These are phyloP conservation scores for Striga hermonthica DNA, from an alignment of 305 asterid species.

Conservation along the genomic window DNA sequence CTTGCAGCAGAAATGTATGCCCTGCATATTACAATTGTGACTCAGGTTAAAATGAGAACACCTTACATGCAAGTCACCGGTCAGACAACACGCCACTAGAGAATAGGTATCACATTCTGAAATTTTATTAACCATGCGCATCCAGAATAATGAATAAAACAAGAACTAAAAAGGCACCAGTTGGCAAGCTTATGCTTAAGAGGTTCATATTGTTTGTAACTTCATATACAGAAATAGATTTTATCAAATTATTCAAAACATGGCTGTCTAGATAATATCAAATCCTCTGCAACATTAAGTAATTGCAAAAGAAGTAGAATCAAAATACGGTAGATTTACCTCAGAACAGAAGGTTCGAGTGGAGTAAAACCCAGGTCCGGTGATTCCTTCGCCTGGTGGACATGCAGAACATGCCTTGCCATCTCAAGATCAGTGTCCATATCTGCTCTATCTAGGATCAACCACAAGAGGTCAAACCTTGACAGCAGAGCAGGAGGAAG, in stretches of 20 bases:
- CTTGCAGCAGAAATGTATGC: constrained; percentile 96
- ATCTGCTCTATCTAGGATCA: constrained; percentile 95
- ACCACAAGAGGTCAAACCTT: constrained; percentile 94
- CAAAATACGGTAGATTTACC: constrained; percentile 43
- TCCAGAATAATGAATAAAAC: no score
- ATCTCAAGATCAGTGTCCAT: constrained; percentile 95
- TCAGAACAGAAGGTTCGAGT: constrained; percentile 87
- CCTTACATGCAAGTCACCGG: neutral
- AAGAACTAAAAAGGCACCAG: no score
- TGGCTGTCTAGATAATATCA: neutral
- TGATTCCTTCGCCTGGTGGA: constrained; percentile 90
- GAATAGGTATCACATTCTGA: no score
- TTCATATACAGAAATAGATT: no score
- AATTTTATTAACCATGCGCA: no score
- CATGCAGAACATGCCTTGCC: constrained; percentile 97
- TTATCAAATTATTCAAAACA: neutral
- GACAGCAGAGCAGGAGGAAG: constrained; percentile 98
- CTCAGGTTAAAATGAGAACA: constrained; percentile 9
- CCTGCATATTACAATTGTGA: constrained; percentile 43
- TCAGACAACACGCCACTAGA: neutral
- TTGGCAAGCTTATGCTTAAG: no score
- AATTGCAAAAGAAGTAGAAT: constrained; percentile 11
- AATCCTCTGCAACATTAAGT: constrained; percentile 15
- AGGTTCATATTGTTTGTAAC: no score
- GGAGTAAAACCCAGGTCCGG: constrained; percentile 97